These are phyloP conservation scores for Hirschioporus abietinus DNA, from an alignment of 768 basidiomycete species.

Conservation along the genomic window DNA sequence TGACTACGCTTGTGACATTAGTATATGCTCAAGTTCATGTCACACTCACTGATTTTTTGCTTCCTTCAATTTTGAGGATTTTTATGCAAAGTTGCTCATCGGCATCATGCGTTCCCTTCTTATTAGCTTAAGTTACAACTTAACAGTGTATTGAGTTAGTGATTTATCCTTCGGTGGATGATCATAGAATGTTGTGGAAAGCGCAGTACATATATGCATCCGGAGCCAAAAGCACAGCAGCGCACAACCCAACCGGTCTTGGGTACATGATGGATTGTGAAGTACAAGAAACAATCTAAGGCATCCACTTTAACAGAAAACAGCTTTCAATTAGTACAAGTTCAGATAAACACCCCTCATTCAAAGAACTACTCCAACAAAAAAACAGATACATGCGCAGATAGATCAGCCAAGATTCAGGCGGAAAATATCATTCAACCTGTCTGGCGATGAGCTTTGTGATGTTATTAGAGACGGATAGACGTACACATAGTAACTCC, in stretches of 20 bases:
- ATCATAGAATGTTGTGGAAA: neutral
- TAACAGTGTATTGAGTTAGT: neutral
- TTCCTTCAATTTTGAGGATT: no score
- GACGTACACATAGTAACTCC: slow-evolving; percentile 80
- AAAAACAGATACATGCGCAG: neutral
- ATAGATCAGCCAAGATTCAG: slow-evolving; percentile 62
- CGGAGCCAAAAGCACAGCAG: neutral
- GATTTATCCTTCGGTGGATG: neutral
- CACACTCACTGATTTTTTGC: no score
- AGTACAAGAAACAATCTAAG: neutral
- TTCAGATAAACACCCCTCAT: neutral
- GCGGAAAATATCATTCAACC: slow-evolving; percentile 89
- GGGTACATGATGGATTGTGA: neutral
- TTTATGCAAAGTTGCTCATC: no score
- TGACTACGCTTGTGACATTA: neutral
- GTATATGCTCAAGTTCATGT: no score
- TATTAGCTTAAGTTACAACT: no score
- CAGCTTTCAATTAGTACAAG: neutral
- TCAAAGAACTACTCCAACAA: neutral
- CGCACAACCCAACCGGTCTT: neutral
- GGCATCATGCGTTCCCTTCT: no score
- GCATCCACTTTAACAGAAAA: neutral
- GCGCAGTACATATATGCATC: neutral
- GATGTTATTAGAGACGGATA: slow-evolving; percentile 1
- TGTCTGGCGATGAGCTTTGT: slow-evolving; percentile 23